Conservation (phyloP, 2,329 filamentous ascomycete genomes). For the Colletotrichum agaves region DNA sequence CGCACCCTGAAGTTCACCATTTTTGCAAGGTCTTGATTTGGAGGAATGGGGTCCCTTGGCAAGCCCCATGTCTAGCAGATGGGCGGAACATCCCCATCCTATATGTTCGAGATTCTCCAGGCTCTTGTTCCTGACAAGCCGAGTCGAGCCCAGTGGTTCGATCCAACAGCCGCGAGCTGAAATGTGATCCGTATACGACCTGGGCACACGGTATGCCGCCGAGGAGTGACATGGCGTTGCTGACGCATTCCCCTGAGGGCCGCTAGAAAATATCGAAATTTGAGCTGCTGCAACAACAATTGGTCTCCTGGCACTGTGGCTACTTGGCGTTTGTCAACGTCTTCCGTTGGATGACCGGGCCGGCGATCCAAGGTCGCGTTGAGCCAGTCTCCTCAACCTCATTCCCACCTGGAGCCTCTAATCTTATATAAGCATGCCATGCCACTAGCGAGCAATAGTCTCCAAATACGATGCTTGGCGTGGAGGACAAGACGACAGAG, state of each 20-base stretch:
- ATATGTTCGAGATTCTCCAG: slow-evolving; percentile 12
- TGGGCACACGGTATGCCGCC: slow-evolving; percentile 5
- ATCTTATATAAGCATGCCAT: no score
- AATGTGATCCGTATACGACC: neutral
- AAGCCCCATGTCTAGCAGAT: neutral
- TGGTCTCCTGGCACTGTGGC: slow-evolving; percentile 11
- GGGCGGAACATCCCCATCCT: slow-evolving; percentile 6
- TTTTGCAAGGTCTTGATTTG: neutral
- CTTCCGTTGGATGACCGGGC: neutral
- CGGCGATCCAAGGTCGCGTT: no score
- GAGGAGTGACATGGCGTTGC: slow-evolving; percentile 22
- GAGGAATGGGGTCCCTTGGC: neutral
- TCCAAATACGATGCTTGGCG: no score
- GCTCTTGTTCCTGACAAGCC: neutral
- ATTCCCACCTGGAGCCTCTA: no score
- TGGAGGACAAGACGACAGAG: no score
- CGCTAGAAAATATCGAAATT: slow-evolving; percentile 26
- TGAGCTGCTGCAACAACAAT: slow-evolving; percentile 14
- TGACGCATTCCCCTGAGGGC: slow-evolving; percentile 8
- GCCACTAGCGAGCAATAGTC: no score
- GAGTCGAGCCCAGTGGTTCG: neutral
- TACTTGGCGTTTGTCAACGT: slow-evolving; percentile 24
- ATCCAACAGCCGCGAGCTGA: neutral
- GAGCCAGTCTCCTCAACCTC: no score
- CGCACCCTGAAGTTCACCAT: slow-evolving; percentile 38